Evolutionary conservation across 305 asterid genomes (phyloP).

Genomic region (Fraxinus greggii): DNA sequence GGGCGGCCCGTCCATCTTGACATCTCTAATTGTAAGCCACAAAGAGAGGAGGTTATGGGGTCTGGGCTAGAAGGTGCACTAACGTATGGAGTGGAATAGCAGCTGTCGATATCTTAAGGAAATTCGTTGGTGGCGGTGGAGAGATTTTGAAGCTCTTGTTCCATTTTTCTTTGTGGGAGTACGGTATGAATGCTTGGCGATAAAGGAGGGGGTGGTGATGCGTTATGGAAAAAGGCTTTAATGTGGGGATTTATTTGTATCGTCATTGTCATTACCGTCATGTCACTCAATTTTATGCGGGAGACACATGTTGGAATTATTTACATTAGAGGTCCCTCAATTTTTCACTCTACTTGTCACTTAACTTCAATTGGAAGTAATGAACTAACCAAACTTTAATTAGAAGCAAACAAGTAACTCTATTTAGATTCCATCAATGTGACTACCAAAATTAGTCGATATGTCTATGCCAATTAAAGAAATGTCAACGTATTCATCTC

Average conservation of each 20-base stretch:
- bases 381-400: too few species aligned
- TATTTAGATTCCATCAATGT: too few species aligned
- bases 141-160: conserved; percentile 34
- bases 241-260: conserved; percentile 21
- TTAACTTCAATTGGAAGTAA: too few species aligned
- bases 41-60: conserved; percentile 37
- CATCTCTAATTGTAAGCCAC: conserved; percentile 27
- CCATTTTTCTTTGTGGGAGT: conserved; percentile 36
- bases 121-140: conserved; percentile 5
- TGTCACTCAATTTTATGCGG: background rate
- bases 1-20: too few species aligned
- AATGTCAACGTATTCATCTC: too few species aligned
- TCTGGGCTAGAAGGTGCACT: conserved; percentile 93
- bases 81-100: conserved; percentile 87
- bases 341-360: too few species aligned
- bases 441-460: too few species aligned
- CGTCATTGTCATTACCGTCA: conserved; percentile 28
- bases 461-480: too few species aligned
- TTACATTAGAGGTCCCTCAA: too few species aligned
- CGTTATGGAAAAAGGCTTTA: conserved; percentile 15
- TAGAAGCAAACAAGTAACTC: too few species aligned
- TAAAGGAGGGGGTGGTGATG: background rate
- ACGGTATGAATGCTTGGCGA: conserved; percentile 5
- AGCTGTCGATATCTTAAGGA: conserved; percentile 60
- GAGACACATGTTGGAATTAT: background rate